Evolutionary conservation across 169 alveolate genomes (phyloP).

Genomic region (Babesia ovata): DNA sequence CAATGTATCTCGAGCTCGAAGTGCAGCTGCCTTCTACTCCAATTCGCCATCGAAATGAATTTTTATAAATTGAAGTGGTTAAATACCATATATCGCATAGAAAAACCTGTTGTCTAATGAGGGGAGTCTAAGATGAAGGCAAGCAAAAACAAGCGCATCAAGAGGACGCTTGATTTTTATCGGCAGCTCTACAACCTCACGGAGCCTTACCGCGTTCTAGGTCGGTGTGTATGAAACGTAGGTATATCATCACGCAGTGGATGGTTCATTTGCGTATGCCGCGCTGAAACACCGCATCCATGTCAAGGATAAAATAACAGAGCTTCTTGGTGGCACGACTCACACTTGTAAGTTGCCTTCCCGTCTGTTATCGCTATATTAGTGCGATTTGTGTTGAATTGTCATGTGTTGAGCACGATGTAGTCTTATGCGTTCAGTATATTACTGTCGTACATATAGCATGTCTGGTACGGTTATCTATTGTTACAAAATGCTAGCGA

Average conservation of each 20-base stretch:
- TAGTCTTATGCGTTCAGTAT: neutral
- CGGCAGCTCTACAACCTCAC: constrained; percentile 52
- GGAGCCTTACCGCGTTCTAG: constrained; percentile 65
- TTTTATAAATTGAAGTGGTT: neutral
- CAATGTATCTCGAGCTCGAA: too few species aligned
- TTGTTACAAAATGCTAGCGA: too few species aligned
- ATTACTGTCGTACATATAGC: neutral
- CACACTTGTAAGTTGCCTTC: constrained; percentile 36
- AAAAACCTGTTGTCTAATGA: neutral
- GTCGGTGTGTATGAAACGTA: constrained; percentile 21
- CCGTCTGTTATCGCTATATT: neutral
- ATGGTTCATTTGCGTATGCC: constrained; percentile 63
- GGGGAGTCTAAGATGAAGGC: constrained; percentile 38
- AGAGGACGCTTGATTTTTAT: constrained; percentile 49
- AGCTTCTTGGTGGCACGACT: constrained; percentile 37
- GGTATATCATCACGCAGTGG: constrained; percentile 20
- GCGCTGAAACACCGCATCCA: constrained; percentile 56
- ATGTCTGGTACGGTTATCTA: too few species aligned
- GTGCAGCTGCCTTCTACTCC: too few species aligned
- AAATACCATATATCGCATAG: neutral
- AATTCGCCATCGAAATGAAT: neutral
- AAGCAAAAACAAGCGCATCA: constrained; percentile 44
- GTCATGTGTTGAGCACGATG: too few species aligned
- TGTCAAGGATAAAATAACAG: constrained; percentile 51
- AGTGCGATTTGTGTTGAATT: neutral